Base-by-base conservation (phyloP, 345 rosid species). In the Iberis pinnata region DNA sequence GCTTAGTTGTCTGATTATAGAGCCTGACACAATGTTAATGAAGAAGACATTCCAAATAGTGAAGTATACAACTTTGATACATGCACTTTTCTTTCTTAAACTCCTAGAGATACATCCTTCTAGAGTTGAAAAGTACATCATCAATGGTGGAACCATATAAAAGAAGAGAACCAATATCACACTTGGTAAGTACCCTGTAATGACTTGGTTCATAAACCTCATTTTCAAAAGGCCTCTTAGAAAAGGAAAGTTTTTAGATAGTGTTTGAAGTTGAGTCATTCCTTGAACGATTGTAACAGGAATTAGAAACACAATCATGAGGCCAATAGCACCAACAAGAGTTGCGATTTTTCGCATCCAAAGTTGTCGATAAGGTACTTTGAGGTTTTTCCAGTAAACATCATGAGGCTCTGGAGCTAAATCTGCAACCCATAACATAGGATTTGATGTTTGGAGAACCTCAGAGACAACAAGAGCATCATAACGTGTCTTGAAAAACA, bases 131-230 rank as follows among this genome's bases (percentile, higher is more conserved):
- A 88, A 78, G 36, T 78, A 61, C 93, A 92, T 77, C 97, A 92
- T 92, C 67, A 77, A 63, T 46, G 97, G 97, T 49, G 98, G 97
- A 75, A 83, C 90, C 40, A 79, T 20, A 53, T 78, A 85, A 37
- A 88, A 19, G 64, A 80, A 85, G 13, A 80, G 45, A 53, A 81
- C 71, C 70, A 92, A 56, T 46, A 85, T 65, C 68, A 92, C 98
- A 77, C 98, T 88, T 42, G 98, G 98, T 64, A 92, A 74, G 73
- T 92, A 92, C 45, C 98, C 98, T 36, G 97, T 85, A 45, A 92
- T 68, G 71, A 92, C 47, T 70, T 56, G 82, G 38, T 10, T 69
- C 56, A 92, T 58, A 26, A 49, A 65, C 57, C 26, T 63, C 71
- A 89, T 86, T 39, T 76, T 56, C 63, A 85, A 51, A 63, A 81